Conservation (phyloP, 2,329 filamentous ascomycete species). For the Sporothrix pseudoabietina region DNA sequence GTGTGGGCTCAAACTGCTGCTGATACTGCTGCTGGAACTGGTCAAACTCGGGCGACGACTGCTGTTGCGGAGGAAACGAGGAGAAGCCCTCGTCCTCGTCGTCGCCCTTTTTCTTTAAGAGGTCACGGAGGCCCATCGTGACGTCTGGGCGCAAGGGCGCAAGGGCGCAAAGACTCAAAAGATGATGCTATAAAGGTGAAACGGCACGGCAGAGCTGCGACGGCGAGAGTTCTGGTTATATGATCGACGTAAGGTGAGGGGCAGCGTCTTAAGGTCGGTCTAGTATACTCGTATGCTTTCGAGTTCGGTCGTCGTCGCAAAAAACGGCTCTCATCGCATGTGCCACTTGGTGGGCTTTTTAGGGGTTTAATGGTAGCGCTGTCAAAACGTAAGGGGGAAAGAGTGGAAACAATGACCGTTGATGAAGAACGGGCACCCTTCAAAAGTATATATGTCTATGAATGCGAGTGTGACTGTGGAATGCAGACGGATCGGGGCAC, state of each 20-base stretch:
- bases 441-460: slow-evolving; percentile 6
- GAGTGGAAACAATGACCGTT: neutral
- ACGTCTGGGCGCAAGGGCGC: neutral
- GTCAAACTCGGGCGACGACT: slow-evolving; percentile 2
- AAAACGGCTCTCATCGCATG: slow-evolving; percentile 2
- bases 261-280: neutral
- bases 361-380: neutral
- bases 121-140: slow-evolving; percentile 31
- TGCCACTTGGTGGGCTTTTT: neutral
- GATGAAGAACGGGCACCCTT: neutral
- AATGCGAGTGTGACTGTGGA: neutral
- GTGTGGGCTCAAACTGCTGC: neutral
- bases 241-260: slow-evolving; percentile 2
- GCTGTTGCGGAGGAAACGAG: neutral
- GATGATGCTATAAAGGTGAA: neutral
- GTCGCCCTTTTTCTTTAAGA: slow-evolving; percentile 31
- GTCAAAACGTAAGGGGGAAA: neutral
- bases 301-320: slow-evolving; percentile 13
- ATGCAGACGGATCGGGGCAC: neutral
- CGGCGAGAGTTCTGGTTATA: neutral
- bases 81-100: slow-evolving; percentile 10
- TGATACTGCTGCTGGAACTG: slow-evolving; percentile 22
- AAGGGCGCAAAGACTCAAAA: neutral
- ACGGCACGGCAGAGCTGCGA: slow-evolving; percentile 20
- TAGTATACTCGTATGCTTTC: neutral